These are phyloP conservation scores for Vachellia collinsii DNA, from an alignment of 306 rosid genomes.

Conservation along the genomic window DNA sequence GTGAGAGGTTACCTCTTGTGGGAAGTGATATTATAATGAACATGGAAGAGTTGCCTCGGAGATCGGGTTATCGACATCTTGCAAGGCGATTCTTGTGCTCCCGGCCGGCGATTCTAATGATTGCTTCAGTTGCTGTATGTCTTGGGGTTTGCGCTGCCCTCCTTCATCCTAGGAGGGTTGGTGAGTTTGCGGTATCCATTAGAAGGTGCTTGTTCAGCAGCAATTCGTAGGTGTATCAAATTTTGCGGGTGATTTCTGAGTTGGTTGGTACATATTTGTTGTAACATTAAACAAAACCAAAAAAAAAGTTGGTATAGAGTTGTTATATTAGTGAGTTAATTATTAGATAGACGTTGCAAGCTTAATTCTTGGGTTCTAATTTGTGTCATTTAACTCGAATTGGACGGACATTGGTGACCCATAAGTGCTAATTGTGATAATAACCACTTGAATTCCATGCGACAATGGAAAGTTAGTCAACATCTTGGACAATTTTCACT, in stretches of 20 bases:
- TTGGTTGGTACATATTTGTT: slow-evolving; percentile 48
- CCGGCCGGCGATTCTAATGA: slow-evolving; percentile 55
- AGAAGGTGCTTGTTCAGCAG: slow-evolving; percentile 78
- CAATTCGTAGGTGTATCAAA: slow-evolving; percentile 29
- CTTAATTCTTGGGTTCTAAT: slow-evolving; percentile 30
- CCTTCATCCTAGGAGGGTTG: slow-evolving; percentile 77
- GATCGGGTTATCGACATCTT: slow-evolving; percentile 31
- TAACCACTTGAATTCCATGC: neutral
- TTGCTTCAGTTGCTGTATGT: slow-evolving; percentile 68
- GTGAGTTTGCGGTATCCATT: slow-evolving; percentile 72
- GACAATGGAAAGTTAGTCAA: too few species aligned
- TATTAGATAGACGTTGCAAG: slow-evolving; percentile 13
- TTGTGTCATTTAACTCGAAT: neutral
- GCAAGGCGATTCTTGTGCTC: slow-evolving; percentile 43
- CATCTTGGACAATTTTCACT: neutral
- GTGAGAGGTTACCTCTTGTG: slow-evolving; percentile 60
- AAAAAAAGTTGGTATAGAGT: neutral
- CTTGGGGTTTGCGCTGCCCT: slow-evolving; percentile 72
- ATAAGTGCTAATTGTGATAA: neutral
- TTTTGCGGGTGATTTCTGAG: slow-evolving; percentile 12
- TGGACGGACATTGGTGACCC: neutral
- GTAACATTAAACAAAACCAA: slow-evolving; percentile 44
- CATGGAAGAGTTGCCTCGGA: slow-evolving; percentile 52
- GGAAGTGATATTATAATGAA: slow-evolving; percentile 49
- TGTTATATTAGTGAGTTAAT: slow-evolving; percentile 7